Conservation (phyloP, 2,329 filamentous ascomycete genomes). For the Trichoderma sp. region DNA sequence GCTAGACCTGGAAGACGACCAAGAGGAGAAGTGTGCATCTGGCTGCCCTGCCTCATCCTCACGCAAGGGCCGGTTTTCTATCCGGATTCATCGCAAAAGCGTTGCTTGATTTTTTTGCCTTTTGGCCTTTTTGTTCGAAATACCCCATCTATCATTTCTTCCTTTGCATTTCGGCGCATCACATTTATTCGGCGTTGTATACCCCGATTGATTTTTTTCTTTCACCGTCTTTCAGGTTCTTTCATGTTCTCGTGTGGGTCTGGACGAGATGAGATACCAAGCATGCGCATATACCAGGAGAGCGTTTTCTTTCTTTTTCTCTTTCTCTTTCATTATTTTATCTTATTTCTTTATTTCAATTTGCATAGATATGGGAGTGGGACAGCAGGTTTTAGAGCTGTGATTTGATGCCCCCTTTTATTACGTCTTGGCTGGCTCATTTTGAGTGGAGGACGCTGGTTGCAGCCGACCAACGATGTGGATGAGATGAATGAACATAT, state of each 20-base stretch:
- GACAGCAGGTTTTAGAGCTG: not conserved
- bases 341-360: not conserved
- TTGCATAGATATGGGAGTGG: not conserved
- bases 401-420: not conserved
- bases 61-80: slow-evolving; percentile 32
- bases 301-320: not conserved
- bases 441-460: not conserved
- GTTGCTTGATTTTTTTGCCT: slow-evolving; percentile 10
- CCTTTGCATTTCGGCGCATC: slow-evolving; percentile 31
- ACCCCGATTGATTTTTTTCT: slow-evolving; percentile 30
- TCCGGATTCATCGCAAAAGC: slow-evolving; percentile 35
- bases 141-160: slow-evolving; percentile 19
- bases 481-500: slow-evolving; percentile 8
- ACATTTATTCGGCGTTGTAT: slow-evolving; percentile 39
- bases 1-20: slow-evolving; percentile 55
- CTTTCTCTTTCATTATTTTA: not conserved
- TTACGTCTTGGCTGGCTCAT: not conserved
- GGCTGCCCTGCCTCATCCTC: slow-evolving; percentile 9
- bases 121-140: not conserved
- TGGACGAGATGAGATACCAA: slow-evolving; percentile 14
- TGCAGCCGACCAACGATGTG: not conserved
- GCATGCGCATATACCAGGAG: slow-evolving; percentile 8
- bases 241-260: slow-evolving; percentile 3
- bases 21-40: slow-evolving; percentile 30
- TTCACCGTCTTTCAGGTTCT: not conserved